These are phyloP conservation scores for Amanita rubescens DNA, from an alignment of 768 basidiomycete species.

Conservation along the genomic window DNA sequence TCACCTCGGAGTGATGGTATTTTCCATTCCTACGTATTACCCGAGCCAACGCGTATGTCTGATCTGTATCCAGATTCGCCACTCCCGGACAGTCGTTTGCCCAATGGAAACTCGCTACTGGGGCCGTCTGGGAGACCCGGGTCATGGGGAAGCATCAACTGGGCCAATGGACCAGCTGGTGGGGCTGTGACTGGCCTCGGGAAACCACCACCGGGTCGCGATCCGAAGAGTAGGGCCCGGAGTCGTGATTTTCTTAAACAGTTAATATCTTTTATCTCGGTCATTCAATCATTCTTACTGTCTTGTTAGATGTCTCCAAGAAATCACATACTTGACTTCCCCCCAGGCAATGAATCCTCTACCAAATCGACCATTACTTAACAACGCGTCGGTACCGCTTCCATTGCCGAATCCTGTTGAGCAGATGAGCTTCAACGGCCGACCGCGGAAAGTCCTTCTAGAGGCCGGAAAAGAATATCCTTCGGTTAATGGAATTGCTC, in stretches of 20 bases:
- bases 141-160: slow-evolving; percentile 49
- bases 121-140: slow-evolving; percentile 42
- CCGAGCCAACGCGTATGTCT: slow-evolving; percentile 5
- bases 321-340: slow-evolving; percentile 96
- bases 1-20: slow-evolving; percentile 83
- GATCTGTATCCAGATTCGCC: slow-evolving; percentile 52
- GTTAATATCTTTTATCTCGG: slow-evolving; percentile 33
- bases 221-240: slow-evolving; percentile 92
- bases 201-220: slow-evolving; percentile 74
- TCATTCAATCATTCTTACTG: background rate
- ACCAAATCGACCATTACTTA: slow-evolving; percentile 75
- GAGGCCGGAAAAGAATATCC: slow-evolving; percentile 69
- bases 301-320: slow-evolving; percentile 77
- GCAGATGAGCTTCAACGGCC: slow-evolving; percentile 64
- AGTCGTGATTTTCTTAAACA: slow-evolving; percentile 98
- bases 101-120: slow-evolving; percentile 49
- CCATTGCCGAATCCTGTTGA: slow-evolving; percentile 72
- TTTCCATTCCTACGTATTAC: slow-evolving; percentile 9
- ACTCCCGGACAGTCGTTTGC: slow-evolving; percentile 56
- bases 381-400: slow-evolving; percentile 56
- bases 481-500: slow-evolving; percentile 52
- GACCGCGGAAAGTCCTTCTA: slow-evolving; percentile 74
- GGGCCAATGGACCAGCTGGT: slow-evolving; percentile 37
- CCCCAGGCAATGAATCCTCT: slow-evolving; percentile 96
- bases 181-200: slow-evolving; percentile 44